These are phyloP conservation scores for Cenococcum geophilum DNA, from an alignment of 495 filamentous ascomycete species.

Conservation along the genomic window DNA sequence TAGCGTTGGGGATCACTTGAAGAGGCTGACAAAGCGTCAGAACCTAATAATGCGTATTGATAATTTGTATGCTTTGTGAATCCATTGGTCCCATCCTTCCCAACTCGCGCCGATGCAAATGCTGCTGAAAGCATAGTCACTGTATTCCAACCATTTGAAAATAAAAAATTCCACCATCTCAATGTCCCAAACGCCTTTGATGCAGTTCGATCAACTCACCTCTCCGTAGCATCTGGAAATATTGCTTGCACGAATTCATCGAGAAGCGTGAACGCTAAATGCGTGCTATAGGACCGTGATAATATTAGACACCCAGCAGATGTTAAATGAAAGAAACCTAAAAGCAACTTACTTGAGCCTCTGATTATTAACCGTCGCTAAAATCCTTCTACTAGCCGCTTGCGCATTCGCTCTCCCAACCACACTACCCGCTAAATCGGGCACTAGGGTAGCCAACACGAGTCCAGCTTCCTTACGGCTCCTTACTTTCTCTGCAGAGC, in stretches of 20 bases:
- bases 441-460: slow-evolving; percentile 41
- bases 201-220: not conserved
- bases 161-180: not conserved
- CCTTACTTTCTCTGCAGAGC: slow-evolving; percentile 48
- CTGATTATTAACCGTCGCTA: slow-evolving; percentile 40
- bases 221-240: slow-evolving; percentile 22
- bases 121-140: not conserved
- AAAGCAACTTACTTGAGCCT: slow-evolving; percentile 38
- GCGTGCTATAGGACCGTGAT: slow-evolving; percentile 22
- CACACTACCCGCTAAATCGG: slow-evolving; percentile 47
- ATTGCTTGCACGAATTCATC: slow-evolving; percentile 35
- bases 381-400: slow-evolving; percentile 35
- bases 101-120: not conserved
- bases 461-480: slow-evolving; percentile 41
- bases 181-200: not conserved
- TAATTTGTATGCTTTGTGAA: too few species aligned
- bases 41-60: too few species aligned
- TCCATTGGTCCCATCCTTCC: not conserved
- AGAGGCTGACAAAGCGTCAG: too few species aligned
- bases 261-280: slow-evolving; percentile 35
- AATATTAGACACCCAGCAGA: not conserved
- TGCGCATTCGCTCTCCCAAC: slow-evolving; percentile 40
- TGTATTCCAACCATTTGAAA: not conserved
- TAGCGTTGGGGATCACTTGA: too few species aligned
- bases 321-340: not conserved